phyloP scores from a whole-genome alignment of 2,329 filamentous ascomycete species.

The Xylaria sp. region DNA sequence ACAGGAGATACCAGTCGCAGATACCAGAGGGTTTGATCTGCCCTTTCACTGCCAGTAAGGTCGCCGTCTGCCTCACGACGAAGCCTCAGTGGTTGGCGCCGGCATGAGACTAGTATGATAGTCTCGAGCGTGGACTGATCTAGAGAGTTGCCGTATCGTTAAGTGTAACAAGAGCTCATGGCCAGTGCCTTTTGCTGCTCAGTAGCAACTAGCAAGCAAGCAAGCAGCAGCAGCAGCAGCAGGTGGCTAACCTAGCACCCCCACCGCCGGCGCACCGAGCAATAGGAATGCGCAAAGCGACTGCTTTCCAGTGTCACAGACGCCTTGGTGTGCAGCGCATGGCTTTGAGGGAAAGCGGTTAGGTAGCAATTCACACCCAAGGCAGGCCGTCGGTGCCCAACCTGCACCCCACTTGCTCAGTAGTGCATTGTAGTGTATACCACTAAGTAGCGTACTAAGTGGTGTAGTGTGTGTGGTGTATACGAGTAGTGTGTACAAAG shows the following conservation, averaged over 20 bases:
- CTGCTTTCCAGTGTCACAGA: conserved; percentile 43
- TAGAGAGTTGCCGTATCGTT: conserved; percentile 37
- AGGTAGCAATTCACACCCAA: conserved; percentile 48
- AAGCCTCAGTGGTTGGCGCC: conserved; percentile 32
- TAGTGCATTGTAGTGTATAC: neutral
- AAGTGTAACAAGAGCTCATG: conserved; percentile 39
- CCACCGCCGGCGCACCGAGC: conserved; percentile 45
- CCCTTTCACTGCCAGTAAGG: conserved; percentile 35
- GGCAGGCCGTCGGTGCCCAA: conserved; percentile 48
- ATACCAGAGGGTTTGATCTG: conserved; percentile 21
- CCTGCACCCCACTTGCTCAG: conserved; percentile 27
- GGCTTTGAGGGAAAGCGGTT: conserved; percentile 34
- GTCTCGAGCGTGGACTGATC: conserved; percentile 46
- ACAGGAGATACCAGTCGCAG: conserved; percentile 29
- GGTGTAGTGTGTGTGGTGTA: too few relatives aligned
- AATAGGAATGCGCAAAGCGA: conserved; percentile 43
- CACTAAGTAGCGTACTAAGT: neutral
- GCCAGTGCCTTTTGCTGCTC: conserved; percentile 38
- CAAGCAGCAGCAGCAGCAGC: too few relatives aligned
- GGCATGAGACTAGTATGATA: conserved; percentile 36
- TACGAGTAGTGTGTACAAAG: neutral
- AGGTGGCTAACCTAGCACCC: conserved; percentile 40
- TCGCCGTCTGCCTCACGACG: conserved; percentile 35
- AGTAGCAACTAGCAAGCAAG: too few relatives aligned
- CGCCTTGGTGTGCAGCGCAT: conserved; percentile 39